Conservation (phyloP, 2,329 filamentous ascomycete genomes). For the Aspergillus transmontanensis region DNA sequence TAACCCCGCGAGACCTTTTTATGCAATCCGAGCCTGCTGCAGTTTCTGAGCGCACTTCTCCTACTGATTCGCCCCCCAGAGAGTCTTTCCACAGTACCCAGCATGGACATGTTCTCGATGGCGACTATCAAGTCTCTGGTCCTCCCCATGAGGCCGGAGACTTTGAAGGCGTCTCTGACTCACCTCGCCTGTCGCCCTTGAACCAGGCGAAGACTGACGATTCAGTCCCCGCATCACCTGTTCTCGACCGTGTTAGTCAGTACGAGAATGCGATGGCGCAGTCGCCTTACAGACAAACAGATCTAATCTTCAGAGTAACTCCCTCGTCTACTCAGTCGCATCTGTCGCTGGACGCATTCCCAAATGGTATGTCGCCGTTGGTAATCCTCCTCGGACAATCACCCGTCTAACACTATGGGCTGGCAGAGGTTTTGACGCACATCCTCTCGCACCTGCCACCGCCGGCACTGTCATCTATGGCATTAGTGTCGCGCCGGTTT, state of each 20-base stretch:
- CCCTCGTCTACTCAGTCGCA: constrained; percentile 47
- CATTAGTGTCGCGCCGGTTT: constrained; percentile 85
- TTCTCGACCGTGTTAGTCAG: constrained; percentile 44
- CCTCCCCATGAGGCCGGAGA: constrained; percentile 44
- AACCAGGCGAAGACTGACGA: constrained; percentile 17
- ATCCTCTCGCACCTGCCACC: constrained; percentile 88
- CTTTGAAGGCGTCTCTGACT: constrained; percentile 26
- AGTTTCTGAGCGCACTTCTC: constrained; percentile 50
- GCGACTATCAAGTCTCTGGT: constrained; percentile 48
- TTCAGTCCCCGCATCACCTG: neutral
- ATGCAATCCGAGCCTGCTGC: constrained; percentile 65
- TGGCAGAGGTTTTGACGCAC: constrained; percentile 84
- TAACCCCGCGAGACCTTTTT: constrained; percentile 53
- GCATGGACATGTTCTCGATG: constrained; percentile 59
- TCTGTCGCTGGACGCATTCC: constrained; percentile 62
- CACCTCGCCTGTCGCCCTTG: constrained; percentile 27
- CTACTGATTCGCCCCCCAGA: constrained; percentile 41
- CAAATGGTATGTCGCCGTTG: constrained; percentile 68
- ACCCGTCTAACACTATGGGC: constrained; percentile 14
- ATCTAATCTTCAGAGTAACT: constrained; percentile 56
- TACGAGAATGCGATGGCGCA: constrained; percentile 54
- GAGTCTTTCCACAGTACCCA: constrained; percentile 49
- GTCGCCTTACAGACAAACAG: constrained; percentile 42
- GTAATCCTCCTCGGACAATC: constrained; percentile 6
- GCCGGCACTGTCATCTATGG: constrained; percentile 77